A percentile compares a stretch with the other conserved stretches of the same genome.
These are phyloP conservation scores for Salvia rosmarinus DNA, from an alignment of 257 asterid species.

Conservation along the genomic window DNA sequence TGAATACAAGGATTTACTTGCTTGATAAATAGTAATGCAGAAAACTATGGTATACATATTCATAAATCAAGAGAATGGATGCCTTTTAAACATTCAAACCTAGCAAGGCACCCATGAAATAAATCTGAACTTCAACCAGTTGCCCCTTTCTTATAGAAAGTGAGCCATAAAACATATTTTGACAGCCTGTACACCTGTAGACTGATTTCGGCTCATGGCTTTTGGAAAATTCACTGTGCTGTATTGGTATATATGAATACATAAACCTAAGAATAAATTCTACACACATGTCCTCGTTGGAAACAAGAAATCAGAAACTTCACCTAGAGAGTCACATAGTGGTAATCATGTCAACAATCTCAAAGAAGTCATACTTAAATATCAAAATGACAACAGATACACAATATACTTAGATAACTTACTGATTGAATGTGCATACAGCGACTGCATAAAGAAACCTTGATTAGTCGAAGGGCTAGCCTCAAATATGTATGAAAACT, in stretches of 20 bases:
- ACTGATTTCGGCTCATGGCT: neutral
- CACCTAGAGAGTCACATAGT: neutral
- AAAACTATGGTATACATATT: constrained; percentile 6
- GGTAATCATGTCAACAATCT: neutral
- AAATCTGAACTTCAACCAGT: neutral
- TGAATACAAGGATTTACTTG: neutral
- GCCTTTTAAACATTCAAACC: too few species aligned
- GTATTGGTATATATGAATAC: neutral
- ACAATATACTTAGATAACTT: constrained; percentile 26
- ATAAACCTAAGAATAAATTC: neutral
- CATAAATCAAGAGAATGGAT: neutral
- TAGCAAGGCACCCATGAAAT: neutral
- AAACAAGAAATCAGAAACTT: neutral
- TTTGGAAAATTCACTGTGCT: neutral
- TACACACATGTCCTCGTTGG: neutral
- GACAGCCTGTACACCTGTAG: neutral
- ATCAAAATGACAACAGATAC: constrained; percentile 3
- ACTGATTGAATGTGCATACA: constrained; percentile 73
- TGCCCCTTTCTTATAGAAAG: neutral
- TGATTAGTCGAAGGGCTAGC: constrained; percentile 79
- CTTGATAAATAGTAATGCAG: constrained; percentile 10
- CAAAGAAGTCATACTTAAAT: neutral
- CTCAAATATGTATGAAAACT: constrained; percentile 83
- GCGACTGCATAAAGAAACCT: constrained; percentile 85
- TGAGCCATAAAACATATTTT: neutral